phyloP scores from a whole-genome alignment of 495 filamentous ascomycete genomes.

The Cairneyella variabilis region DNA sequence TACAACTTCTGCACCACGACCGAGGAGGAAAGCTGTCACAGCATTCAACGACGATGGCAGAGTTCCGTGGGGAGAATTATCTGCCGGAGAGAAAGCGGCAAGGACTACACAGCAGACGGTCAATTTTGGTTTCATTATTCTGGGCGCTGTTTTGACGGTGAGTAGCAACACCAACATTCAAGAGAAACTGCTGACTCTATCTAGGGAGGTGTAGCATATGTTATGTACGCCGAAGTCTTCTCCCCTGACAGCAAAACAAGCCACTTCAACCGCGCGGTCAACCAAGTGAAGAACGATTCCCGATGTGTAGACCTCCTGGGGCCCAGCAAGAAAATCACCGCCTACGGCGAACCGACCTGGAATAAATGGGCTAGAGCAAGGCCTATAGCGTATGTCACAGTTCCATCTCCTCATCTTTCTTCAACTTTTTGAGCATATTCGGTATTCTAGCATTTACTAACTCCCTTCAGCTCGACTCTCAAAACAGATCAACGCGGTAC shows the following conservation, averaged over 20 bases:
- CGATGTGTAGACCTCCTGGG: conserved; percentile 74
- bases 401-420: too few relatives aligned
- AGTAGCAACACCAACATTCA: conserved; percentile 11
- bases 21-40: conserved; percentile 62
- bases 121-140: conserved; percentile 74
- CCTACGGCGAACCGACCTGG: conserved; percentile 77
- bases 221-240: conserved; percentile 85
- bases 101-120: conserved; percentile 87
- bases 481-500: conserved; percentile 69
- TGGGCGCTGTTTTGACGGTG: conserved; percentile 74
- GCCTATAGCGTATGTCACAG: conserved; percentile 67
- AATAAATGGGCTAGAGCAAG: conserved; percentile 83
- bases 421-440: too few relatives aligned
- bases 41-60: conserved; percentile 78
- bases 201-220: conserved; percentile 69
- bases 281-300: conserved; percentile 69
- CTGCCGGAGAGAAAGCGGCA: conserved; percentile 69
- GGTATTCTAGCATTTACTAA: too few relatives aligned
- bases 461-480: conserved; percentile 48
- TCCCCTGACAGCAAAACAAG: conserved; percentile 77
- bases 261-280: conserved; percentile 85
- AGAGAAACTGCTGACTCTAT: conserved; percentile 16
- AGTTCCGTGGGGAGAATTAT: conserved; percentile 76
- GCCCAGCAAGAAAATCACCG: conserved; percentile 66
- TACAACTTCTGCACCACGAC: conserved; percentile 25